These are phyloP conservation scores for Phytophthora meadii DNA, from an alignment of 352 stramenopile genomes.

Conservation along the genomic window DNA sequence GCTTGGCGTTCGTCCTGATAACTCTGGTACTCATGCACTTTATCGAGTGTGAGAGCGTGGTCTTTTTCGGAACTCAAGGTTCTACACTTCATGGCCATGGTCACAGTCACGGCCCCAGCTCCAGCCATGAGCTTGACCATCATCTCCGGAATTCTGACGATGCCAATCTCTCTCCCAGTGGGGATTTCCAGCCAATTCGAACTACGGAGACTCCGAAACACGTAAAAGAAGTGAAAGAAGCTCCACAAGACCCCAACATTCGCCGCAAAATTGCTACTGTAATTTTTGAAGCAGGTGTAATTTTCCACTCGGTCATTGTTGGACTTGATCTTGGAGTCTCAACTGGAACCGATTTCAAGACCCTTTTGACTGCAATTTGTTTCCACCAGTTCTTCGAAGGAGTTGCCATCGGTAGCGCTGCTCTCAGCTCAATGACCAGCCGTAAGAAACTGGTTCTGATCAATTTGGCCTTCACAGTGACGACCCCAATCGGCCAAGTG, in stretches of 20 bases:
- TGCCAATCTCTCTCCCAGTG: not conserved
- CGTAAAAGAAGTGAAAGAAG: not conserved
- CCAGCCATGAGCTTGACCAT: constrained; percentile 11
- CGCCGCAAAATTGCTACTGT: constrained; percentile 50
- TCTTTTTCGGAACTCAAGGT: constrained; percentile 49
- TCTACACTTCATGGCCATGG: constrained; percentile 38
- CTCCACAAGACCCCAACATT: constrained; percentile 1
- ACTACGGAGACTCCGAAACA: constrained; percentile 1
- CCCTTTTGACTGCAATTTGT: constrained; percentile 63
- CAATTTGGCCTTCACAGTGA: constrained; percentile 57
- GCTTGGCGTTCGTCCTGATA: constrained; percentile 58
- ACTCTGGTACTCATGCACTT: constrained; percentile 68
- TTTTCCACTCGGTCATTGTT: constrained; percentile 78
- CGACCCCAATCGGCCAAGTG: constrained; percentile 58
- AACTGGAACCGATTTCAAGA: constrained; percentile 50
- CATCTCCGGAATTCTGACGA: constrained; percentile 1
- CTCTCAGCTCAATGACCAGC: constrained; percentile 41
- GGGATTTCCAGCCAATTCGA: not conserved
- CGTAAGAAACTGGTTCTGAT: constrained; percentile 48
- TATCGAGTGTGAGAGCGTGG: constrained; percentile 66
- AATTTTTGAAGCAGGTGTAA: constrained; percentile 67
- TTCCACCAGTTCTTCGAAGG: constrained; percentile 84
- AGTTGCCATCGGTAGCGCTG: constrained; percentile 55
- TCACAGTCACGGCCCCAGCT: not conserved
- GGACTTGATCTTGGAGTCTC: constrained; percentile 69